phyloP scores from a whole-genome alignment of 441 rosid genomes.

The Jatropha podagrica region DNA sequence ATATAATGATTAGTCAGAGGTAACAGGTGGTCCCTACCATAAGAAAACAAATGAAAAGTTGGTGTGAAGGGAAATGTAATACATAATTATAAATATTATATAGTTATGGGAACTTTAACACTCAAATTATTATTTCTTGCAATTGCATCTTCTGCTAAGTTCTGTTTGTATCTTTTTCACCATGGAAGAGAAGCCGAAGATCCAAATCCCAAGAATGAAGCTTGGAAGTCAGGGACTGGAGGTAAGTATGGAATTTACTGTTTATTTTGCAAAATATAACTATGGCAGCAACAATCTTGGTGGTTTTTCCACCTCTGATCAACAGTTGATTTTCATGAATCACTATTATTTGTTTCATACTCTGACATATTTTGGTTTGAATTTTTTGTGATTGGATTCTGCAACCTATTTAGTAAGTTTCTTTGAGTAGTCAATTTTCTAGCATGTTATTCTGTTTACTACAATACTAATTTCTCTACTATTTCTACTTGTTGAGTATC shows the following conservation, averaged over 20 bases:
- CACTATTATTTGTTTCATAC: neutral
- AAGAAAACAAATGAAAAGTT: neutral
- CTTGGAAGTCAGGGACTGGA: slow-evolving; percentile 45
- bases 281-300: neutral
- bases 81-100: neutral
- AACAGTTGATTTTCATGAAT: neutral
- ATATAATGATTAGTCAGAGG: neutral
- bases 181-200: slow-evolving; percentile 29
- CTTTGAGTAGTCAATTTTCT: neutral
- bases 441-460: neutral
- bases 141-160: neutral
- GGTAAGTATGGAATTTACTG: slow-evolving; percentile 22
- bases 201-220: slow-evolving; percentile 37
- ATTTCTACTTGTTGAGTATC: neutral
- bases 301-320: neutral
- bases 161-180: neutral
- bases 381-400: neutral
- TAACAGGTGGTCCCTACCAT: neutral
- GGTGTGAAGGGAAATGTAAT: neutral
- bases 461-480: neutral
- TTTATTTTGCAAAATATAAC: neutral
- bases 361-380: neutral
- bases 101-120: neutral
- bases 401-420: neutral
- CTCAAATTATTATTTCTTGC: neutral